Percentiles rank a stretch among this genome's conserved stretches.
Evolutionary conservation across 208 protist genomes (phyloP).

Genomic region (Porcisia deanei): DNA sequence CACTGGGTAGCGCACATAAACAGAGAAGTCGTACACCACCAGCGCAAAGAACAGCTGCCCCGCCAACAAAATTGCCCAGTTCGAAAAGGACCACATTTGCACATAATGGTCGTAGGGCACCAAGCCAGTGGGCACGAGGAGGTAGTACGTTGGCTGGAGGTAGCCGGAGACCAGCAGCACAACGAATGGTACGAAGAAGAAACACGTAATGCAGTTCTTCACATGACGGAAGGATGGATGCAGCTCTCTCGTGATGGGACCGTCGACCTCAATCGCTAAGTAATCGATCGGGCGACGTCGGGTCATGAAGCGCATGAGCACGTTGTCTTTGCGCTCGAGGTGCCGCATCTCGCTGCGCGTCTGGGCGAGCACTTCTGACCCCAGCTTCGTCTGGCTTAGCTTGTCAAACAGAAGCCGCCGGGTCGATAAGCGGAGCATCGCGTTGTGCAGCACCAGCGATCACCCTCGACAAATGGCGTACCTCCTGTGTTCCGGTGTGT

Average conservation of each 20-base stretch:
- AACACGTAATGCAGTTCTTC: conserved; percentile 51
- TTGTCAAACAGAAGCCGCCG: conserved; percentile 47
- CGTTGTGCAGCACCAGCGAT: background rate
- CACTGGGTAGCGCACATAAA: conserved; percentile 78
- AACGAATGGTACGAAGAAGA: conserved; percentile 55
- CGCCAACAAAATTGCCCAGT: conserved; percentile 54
- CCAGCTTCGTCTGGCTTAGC: conserved; percentile 72
- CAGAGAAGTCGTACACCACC: conserved; percentile 75
- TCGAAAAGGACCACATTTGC: conserved; percentile 69
- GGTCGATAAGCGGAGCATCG: conserved; percentile 48
- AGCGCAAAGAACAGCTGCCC: conserved; percentile 69
- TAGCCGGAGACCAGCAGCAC: conserved; percentile 46
- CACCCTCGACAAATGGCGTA: background rate
- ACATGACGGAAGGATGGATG: conserved; percentile 70
- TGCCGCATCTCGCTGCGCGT: conserved; percentile 74
- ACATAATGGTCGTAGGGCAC: conserved; percentile 63
- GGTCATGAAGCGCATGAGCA: conserved; percentile 64
- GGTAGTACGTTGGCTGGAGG: conserved; percentile 79
- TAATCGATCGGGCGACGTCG: conserved; percentile 75
- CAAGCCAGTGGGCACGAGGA: conserved; percentile 59
- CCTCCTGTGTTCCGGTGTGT: background rate
- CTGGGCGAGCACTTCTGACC: conserved; percentile 71
- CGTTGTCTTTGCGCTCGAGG: conserved; percentile 53
- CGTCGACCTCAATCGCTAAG: conserved; percentile 78
- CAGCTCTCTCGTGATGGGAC: conserved; percentile 60